phyloP scores from a whole-genome alignment of 2,329 filamentous ascomycete genomes.

The Colletotrichum trifolii region DNA sequence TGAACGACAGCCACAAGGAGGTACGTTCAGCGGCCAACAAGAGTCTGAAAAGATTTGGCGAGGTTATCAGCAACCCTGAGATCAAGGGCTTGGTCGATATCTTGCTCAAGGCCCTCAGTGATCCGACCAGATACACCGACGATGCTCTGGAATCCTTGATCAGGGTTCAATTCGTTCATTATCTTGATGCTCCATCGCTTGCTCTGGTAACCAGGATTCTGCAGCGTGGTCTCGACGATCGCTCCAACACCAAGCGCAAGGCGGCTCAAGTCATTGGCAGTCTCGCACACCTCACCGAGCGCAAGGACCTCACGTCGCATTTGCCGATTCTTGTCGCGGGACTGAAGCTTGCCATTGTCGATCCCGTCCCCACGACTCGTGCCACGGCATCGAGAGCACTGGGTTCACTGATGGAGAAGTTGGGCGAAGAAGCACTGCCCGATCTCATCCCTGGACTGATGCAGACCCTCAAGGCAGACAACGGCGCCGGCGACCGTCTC shows the following conservation, averaged over 20 bases:
- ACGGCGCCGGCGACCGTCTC: constrained; percentile 93
- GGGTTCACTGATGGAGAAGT: constrained; percentile 96
- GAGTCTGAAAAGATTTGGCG: constrained; percentile 96
- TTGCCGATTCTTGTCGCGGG: constrained; percentile 92
- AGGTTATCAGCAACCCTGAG: constrained; percentile 98
- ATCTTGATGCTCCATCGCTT: constrained; percentile 95
- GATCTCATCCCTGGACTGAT: constrained; percentile 98
- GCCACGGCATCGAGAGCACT: constrained; percentile 96
- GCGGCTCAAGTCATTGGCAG: constrained; percentile 98
- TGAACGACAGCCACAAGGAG: constrained; percentile 99
- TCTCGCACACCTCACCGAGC: constrained; percentile 94
- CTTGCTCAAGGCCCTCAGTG: constrained; percentile 94
- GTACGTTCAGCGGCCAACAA: constrained; percentile 92
- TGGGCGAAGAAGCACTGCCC: constrained; percentile 95
- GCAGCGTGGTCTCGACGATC: constrained; percentile 88
- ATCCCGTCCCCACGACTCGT: constrained; percentile 95
- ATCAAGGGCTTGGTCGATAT: constrained; percentile 93
- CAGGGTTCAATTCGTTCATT: constrained; percentile 98
- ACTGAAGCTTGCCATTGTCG: constrained; percentile 87
- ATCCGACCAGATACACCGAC: constrained; percentile 97
- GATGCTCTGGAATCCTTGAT: constrained; percentile 93
- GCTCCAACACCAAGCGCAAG: constrained; percentile 96
- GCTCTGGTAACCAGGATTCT: constrained; percentile 95
- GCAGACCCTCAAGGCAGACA: constrained; percentile 97
- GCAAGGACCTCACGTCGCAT: constrained; percentile 92